phyloP scores from a whole-genome alignment of 805 yeast genomes.

The Kazachstania africana region DNA sequence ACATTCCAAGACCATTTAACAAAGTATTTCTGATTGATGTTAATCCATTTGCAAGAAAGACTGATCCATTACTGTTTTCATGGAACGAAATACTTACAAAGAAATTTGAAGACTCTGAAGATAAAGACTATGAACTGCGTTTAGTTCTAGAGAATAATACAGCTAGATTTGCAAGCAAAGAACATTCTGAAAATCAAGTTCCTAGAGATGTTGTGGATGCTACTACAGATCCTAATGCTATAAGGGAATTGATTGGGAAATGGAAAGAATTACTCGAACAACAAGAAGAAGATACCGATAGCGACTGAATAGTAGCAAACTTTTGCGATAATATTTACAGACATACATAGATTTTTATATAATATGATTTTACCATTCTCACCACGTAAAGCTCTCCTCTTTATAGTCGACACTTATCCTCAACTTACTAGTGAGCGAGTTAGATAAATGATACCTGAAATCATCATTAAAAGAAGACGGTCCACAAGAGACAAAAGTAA shows the following conservation, averaged over 20 bases:
- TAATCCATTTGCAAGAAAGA: conserved; percentile 70
- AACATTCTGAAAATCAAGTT: conserved; percentile 81
- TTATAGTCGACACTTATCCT: conserved; percentile 22
- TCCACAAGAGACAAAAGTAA: conserved; percentile 53
- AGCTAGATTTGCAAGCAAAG: conserved; percentile 67
- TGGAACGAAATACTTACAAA: conserved; percentile 63
- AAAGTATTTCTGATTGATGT: conserved; percentile 67
- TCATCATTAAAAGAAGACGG: conserved; percentile 48
- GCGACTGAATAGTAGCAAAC: background rate
- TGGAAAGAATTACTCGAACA: conserved; percentile 37
- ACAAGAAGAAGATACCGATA: conserved; percentile 17
- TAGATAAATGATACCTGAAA: conserved; percentile 36
- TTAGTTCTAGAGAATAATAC: conserved; percentile 58
- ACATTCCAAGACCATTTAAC: conserved; percentile 63
- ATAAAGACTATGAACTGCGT: conserved; percentile 42
- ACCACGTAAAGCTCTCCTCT: conserved; percentile 28
- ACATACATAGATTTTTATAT: background rate
- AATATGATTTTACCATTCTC: background rate
- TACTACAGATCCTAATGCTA: conserved; percentile 50
- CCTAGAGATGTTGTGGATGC: conserved; percentile 90
- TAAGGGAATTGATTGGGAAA: conserved; percentile 54
- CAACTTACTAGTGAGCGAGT: conserved; percentile 22
- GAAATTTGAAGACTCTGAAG: conserved; percentile 4
- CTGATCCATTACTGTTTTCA: conserved; percentile 68
- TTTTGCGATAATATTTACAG: background rate